Evolutionary conservation across 371 early-diverging fungal genomes (phyloP).

Genomic region (Smittium culicis): DNA sequence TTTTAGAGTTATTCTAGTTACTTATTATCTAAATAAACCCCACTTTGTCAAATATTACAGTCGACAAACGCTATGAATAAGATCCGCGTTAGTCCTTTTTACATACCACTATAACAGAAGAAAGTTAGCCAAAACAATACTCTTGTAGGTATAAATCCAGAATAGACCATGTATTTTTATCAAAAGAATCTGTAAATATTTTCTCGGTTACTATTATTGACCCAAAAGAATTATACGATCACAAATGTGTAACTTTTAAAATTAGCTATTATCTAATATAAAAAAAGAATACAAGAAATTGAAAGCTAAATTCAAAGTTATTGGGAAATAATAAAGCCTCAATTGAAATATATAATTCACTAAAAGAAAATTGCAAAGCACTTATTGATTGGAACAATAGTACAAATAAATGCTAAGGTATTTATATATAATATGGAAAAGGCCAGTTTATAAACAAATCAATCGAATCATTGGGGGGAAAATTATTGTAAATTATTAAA

Average conservation of each 20-base stretch:
- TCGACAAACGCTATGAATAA: neutral
- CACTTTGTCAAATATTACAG: neutral
- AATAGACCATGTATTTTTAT: constrained; percentile 9
- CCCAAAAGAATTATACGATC: neutral
- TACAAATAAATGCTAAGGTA: neutral
- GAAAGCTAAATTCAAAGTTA: neutral
- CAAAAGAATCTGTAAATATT: neutral
- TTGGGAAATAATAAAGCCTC: neutral
- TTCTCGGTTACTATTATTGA: neutral
- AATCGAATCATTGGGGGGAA: neutral
- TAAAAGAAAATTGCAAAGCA: neutral
- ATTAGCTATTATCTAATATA: neutral
- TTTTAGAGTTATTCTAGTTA: neutral
- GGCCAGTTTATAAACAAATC: neutral
- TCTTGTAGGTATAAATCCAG: neutral
- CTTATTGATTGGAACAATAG: neutral
- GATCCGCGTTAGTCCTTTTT: neutral
- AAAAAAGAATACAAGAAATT: neutral
- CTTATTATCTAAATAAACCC: neutral
- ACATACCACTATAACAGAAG: neutral
- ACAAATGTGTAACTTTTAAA: neutral
- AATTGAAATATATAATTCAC: neutral
- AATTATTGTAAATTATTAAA: neutral
- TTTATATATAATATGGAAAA: neutral
- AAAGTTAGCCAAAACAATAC: neutral